Conservation (phyloP, 164 flowering plant species). For the Aristolochia fimbriata region DNA sequence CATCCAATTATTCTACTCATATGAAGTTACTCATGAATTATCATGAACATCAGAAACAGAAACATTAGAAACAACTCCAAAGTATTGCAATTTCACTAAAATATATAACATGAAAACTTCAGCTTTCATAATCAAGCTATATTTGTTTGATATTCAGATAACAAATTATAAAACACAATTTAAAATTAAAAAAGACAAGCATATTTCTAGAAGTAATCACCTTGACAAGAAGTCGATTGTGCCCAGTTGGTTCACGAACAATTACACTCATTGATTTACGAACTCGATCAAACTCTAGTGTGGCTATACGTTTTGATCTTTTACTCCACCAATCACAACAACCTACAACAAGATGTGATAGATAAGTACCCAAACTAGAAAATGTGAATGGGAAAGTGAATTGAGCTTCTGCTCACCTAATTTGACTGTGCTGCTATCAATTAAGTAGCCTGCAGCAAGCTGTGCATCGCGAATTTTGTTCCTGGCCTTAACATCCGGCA, state of each 20-base stretch:
- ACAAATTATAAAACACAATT: not conserved
- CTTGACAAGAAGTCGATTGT: constrained; percentile 83
- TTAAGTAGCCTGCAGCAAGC: constrained; percentile 49
- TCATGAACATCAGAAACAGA: no score
- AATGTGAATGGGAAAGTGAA: not conserved
- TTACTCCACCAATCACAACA: constrained; percentile 80
- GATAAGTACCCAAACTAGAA: constrained; percentile 1
- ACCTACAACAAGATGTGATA: constrained; percentile 25
- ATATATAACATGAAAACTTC: no score
- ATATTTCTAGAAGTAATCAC: constrained; percentile 20
- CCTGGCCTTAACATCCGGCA: constrained; percentile 66
- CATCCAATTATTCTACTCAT: not conserved
- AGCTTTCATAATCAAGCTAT: no score
- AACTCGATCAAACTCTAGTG: constrained; percentile 77
- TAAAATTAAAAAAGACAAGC: not conserved
- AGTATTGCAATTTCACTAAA: no score
- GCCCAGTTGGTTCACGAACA: constrained; percentile 52
- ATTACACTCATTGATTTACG: constrained; percentile 84
- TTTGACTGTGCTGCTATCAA: constrained; percentile 47
- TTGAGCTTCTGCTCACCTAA: constrained; percentile 40
- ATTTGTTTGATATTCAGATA: no score
- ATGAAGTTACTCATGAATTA: not conserved
- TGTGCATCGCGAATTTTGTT: constrained; percentile 48
- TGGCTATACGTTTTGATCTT: constrained; percentile 61
- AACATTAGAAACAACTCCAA: no score